Evolutionary conservation across 2,329 filamentous ascomycete genomes (phyloP).

Genomic region (Diaporthe citriasiana): DNA sequence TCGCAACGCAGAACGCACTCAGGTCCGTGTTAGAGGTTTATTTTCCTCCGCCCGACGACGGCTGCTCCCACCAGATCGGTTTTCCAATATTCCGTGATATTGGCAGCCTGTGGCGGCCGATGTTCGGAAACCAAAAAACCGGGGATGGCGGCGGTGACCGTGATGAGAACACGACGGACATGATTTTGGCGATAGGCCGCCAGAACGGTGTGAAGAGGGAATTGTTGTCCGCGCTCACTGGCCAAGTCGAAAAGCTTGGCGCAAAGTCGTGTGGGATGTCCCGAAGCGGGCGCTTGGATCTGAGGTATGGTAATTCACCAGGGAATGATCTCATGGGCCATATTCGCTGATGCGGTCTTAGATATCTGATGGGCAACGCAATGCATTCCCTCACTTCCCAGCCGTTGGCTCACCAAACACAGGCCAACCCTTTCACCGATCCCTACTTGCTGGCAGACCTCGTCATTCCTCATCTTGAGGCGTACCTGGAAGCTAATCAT

Average conservation of each 20-base stretch:
- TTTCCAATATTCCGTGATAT: conserved; percentile 64
- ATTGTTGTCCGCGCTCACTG: conserved; percentile 63
- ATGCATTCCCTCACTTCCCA: conserved; percentile 71
- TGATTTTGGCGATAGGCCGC: conserved; percentile 72
- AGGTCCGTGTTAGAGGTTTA: conserved; percentile 65
- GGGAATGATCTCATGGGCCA: not conserved
- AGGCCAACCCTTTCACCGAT: conserved; percentile 68
- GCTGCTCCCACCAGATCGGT: conserved; percentile 61
- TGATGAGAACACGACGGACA: conserved; percentile 61
- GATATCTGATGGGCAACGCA: conserved; percentile 72
- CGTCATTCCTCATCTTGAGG: conserved; percentile 72
- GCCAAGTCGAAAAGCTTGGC: conserved; percentile 69
- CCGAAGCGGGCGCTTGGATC: conserved; percentile 69
- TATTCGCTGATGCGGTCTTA: conserved; percentile 46
- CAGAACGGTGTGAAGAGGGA: conserved; percentile 67
- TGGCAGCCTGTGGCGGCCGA: conserved; percentile 66
- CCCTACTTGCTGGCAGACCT: conserved; percentile 69
- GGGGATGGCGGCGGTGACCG: conserved; percentile 48
- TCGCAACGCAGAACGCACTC: conserved; percentile 70
- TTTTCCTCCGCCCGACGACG: conserved; percentile 63
- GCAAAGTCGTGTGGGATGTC: conserved; percentile 63
- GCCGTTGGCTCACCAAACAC: conserved; percentile 62
- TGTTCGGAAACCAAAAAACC: conserved; percentile 60
- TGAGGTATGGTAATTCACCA: conserved; percentile 60
- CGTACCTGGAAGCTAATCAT: conserved; percentile 67